Evolutionary conservation across 352 stramenopile genomes (phyloP), one percentile per base, ranked within the genome.

Genomic region (Aphanomyces cochlioides): DNA sequence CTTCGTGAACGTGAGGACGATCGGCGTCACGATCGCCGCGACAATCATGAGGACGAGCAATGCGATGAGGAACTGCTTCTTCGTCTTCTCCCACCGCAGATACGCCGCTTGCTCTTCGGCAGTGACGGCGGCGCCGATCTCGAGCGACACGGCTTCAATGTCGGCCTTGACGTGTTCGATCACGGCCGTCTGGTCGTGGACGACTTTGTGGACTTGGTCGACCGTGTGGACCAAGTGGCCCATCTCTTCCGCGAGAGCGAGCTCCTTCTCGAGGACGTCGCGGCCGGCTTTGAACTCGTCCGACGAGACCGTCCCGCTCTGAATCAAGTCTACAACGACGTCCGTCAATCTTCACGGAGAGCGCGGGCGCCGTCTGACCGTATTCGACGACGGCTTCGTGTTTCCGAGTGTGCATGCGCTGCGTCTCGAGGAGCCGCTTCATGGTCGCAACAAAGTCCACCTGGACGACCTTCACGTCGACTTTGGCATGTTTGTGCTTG

Each of bases 101-200:
- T 81, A 78, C 0, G 77, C 77, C 50, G 85, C 84, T 54, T 90
- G 81, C 66, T 83, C 72, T 39, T 90, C 71, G 66, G 90, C 84
- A 64, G 89, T 75, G n/a, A 93, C 80, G 43, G 82, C 81, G 36
- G 77, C 77, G 59, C 84, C 83, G 72, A 93, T 93, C 74, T 90
- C 80, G 34, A 93, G 78, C 37, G 79, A 77, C 15, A 93, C 83
- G 7, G 75, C 75, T 56, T 91, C 85, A 12, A 93, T 81, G 63
- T 93, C 91, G 66, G 72, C 74, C 21, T 61, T 61, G 54, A 61
- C 54, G 13, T 61, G 59, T 63, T 82, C 78, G 74, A 93, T 92
- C 68, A 87, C 74, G 59, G 90, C 79, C 41, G 91, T 82, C 15
- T 88, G 81, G 54, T 83, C 78, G 60, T 88, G 88, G 17, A 93